Conservation (phyloP, 2,329 filamentous ascomycete species). For the Fusarium haematococcum region DNA sequence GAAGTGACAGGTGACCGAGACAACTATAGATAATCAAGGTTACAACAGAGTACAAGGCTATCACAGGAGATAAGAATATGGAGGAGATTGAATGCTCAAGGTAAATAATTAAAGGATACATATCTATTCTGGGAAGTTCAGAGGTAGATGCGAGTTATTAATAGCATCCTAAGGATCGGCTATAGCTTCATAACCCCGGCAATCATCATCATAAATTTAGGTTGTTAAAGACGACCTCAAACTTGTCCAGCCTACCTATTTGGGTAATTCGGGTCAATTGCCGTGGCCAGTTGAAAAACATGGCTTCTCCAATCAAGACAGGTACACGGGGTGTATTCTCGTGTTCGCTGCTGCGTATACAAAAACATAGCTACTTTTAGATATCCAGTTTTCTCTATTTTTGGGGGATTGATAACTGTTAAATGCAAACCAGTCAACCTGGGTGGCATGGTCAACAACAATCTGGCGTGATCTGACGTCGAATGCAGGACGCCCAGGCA, state of each 20-base stretch:
- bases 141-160: background rate
- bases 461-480: conserved; percentile 11
- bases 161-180: background rate
- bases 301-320: background rate
- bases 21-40: background rate
- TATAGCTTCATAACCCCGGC: background rate
- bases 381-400: background rate
- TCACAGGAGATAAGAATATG: background rate
- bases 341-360: background rate
- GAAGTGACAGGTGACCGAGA: background rate
- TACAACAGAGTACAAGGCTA: background rate
- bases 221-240: background rate
- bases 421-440: background rate
- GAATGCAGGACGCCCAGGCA: background rate
- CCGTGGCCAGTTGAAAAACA: background rate
- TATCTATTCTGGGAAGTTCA: background rate
- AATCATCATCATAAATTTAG: background rate
- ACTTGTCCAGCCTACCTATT: background rate
- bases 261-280: background rate
- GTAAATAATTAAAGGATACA: background rate
- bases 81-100: background rate
- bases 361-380: background rate
- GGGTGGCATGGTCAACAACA: background rate
- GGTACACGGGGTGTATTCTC: background rate
- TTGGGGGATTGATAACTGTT: background rate